Percentiles rank a stretch among this genome's conserved stretches.
These are phyloP conservation scores for Cystoisospora suis DNA, from an alignment of 169 alveolate genomes.

Conservation along the genomic window DNA sequence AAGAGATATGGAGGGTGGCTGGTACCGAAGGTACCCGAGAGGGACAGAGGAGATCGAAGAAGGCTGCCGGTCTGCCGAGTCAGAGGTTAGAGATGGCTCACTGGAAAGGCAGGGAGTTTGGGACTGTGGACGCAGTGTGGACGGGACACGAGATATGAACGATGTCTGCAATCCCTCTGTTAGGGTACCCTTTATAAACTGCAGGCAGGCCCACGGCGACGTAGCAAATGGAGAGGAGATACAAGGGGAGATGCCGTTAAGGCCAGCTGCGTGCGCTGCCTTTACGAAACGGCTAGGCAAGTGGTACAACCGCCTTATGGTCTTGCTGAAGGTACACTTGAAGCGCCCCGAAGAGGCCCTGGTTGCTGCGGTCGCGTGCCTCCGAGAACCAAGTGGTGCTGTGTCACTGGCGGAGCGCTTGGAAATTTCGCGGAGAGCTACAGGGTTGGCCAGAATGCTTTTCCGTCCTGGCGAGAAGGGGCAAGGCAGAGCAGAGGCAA, in stretches of 20 bases:
- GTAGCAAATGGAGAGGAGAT: constrained; percentile 18
- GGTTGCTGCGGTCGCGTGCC: constrained; percentile 28
- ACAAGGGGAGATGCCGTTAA: no score
- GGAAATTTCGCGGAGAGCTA: neutral
- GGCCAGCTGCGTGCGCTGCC: neutral
- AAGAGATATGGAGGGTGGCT: no score
- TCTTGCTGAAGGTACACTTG: constrained; percentile 35
- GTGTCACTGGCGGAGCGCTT: constrained; percentile 12
- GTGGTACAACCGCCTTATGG: constrained; percentile 54
- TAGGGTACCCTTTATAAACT: no score
- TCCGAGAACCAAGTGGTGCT: neutral
- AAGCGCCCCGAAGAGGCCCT: constrained; percentile 5
- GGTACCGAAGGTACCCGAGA: no score
- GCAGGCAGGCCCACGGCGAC: neutral
- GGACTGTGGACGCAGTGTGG: no score
- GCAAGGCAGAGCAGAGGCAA: neutral
- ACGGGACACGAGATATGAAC: neutral
- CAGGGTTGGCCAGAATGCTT: neutral
- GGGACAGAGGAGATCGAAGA: no score
- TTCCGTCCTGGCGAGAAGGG: neutral
- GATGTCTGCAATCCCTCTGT: neutral
- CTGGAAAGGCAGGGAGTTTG: no score
- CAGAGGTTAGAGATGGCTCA: no score
- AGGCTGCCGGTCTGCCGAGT: no score
- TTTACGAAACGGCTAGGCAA: constrained; percentile 23